phyloP scores from a whole-genome alignment of 352 stramenopile species.

The Pythium insidiosum region DNA sequence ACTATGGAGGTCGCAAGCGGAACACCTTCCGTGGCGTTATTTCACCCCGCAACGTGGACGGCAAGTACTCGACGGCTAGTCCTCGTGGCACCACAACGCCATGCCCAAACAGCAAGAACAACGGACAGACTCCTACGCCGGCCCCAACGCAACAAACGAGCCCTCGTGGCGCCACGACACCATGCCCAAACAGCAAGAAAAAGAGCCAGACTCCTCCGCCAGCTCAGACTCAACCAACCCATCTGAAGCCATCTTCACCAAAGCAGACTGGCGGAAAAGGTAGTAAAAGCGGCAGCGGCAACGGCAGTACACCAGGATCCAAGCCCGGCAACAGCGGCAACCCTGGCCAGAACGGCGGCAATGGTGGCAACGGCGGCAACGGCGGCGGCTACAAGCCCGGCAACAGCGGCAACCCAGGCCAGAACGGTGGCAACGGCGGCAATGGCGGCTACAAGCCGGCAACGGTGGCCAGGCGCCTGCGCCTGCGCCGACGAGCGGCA shows the following conservation, averaged over 20 bases:
- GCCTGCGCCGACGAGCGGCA: background rate
- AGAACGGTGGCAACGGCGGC: conserved; percentile 1
- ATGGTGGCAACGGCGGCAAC: background rate
- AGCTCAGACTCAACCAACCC: background rate
- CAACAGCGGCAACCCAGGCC: background rate
- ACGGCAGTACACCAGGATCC: conserved; percentile 1
- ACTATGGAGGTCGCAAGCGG: conserved; percentile 28
- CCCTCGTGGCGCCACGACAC: background rate
- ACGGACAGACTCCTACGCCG: background rate
- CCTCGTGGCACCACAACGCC: conserved; percentile 14
- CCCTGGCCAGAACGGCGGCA: background rate
- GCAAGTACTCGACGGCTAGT: conserved; percentile 32
- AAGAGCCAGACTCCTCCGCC: background rate
- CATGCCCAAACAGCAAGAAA: conserved; percentile 8
- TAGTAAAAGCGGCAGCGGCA: conserved; percentile 5
- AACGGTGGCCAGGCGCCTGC: background rate
- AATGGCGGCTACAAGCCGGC: background rate
- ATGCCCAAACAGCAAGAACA: conserved; percentile 16
- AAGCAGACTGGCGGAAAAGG: background rate
- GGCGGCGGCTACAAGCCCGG: background rate
- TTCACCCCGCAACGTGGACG: conserved; percentile 20
- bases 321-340: conserved; percentile 1
- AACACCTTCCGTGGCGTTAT: conserved; percentile 27
- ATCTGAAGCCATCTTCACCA: background rate
- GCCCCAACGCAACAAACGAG: too few relatives aligned